Conservation (phyloP, 2,329 filamentous ascomycete species). For the Colletotrichum orchidophilum region DNA sequence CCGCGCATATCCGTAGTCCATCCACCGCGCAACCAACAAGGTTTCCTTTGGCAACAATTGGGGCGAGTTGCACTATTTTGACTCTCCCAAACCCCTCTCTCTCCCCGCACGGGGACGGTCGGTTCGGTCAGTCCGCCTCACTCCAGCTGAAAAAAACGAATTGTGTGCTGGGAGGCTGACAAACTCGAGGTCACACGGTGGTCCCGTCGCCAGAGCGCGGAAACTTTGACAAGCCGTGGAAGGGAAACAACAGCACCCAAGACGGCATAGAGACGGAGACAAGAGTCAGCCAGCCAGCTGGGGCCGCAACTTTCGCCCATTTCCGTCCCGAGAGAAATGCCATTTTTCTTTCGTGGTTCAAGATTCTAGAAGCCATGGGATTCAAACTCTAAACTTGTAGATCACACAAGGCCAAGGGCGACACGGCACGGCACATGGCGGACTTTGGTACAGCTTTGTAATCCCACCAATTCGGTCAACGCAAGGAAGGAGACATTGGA, state of each 20-base stretch:
- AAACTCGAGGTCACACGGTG: not conserved
- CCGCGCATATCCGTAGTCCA: not conserved
- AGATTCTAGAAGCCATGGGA: slow-evolving; percentile 25
- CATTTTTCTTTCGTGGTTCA: not conserved
- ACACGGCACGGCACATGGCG: not conserved
- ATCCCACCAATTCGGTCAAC: slow-evolving; percentile 6
- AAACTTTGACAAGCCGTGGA: not conserved
- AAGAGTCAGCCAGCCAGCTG: slow-evolving; percentile 5
- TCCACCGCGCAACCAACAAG: not conserved
- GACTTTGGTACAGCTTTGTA: not conserved
- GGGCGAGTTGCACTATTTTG: not conserved
- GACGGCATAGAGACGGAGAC: not conserved
- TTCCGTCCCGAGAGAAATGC: slow-evolving; percentile 2
- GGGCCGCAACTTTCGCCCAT: not conserved
- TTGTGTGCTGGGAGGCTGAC: not conserved
- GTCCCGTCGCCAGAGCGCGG: not conserved
- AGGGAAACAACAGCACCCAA: not conserved
- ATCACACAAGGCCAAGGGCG: slow-evolving; percentile 17
- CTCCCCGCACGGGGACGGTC: not conserved
- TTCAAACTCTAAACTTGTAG: slow-evolving; percentile 4
- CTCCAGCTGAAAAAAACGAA: not conserved
- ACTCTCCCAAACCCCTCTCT: not conserved
- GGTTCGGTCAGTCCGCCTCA: slow-evolving; percentile 17
- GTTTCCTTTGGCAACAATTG: not conserved
- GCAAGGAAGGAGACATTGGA: not conserved